Evolutionary conservation across 371 early-diverging fungal genomes (phyloP).

Genomic region (Rhizopus arrhizus): DNA sequence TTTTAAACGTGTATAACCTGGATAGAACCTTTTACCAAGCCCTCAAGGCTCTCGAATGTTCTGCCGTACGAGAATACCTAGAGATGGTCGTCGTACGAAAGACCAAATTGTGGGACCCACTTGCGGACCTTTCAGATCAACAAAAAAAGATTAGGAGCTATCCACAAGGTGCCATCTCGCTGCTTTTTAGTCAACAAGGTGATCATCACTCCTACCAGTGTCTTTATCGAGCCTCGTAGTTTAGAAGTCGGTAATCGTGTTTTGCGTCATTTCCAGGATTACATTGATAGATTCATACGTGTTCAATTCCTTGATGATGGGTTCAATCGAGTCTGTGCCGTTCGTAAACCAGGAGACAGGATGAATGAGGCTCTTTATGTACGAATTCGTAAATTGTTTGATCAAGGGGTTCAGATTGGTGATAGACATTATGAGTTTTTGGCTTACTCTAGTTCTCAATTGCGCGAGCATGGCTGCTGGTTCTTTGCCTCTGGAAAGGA

Average conservation of each 20-base stretch:
- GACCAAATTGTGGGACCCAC: slow-evolving; percentile 37
- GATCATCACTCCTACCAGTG: slow-evolving; percentile 60
- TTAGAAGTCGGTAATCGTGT: slow-evolving; percentile 71
- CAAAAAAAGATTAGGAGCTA: too few relatives aligned
- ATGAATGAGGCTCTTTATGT: slow-evolving; percentile 48
- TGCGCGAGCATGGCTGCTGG: slow-evolving; percentile 75
- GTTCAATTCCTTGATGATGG: slow-evolving; percentile 74
- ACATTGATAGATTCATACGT: slow-evolving; percentile 65
- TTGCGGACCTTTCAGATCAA: background rate
- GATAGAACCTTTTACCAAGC: slow-evolving; percentile 33
- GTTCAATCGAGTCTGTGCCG: slow-evolving; percentile 38
- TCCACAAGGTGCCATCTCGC: slow-evolving; percentile 10
- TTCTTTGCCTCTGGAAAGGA: slow-evolving; percentile 55
- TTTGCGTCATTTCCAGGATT: slow-evolving; percentile 51
- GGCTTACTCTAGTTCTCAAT: slow-evolving; percentile 72
- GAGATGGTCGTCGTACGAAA: slow-evolving; percentile 31
- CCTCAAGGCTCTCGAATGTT: slow-evolving; percentile 28
- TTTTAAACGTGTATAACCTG: slow-evolving; percentile 48
- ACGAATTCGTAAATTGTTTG: slow-evolving; percentile 51
- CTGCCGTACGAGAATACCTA: slow-evolving; percentile 37
- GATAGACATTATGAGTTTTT: slow-evolving; percentile 66
- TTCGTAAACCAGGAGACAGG: slow-evolving; percentile 4
- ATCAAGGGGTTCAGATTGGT: slow-evolving; percentile 61
- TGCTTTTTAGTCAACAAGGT: slow-evolving; percentile 34
- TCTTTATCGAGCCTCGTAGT: slow-evolving; percentile 58